phyloP scores from a whole-genome alignment of 2,329 filamentous ascomycete species.

The Colletotrichum spinosum region DNA sequence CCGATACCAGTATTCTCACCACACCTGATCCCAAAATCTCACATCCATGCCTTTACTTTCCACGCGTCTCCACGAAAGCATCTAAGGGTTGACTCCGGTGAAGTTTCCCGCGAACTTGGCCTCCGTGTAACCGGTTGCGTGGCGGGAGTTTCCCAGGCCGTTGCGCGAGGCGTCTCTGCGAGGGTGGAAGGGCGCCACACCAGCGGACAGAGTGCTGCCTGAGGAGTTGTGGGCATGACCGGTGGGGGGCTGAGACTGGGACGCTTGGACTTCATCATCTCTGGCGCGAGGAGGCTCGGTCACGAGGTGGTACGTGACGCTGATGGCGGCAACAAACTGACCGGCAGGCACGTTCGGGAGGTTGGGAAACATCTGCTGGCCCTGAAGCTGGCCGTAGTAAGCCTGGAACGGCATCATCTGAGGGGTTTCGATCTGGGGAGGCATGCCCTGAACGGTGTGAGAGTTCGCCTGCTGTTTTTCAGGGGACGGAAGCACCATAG shows the following conservation, averaged over 20 bases:
- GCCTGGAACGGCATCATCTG: background rate
- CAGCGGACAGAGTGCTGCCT: constrained; percentile 10
- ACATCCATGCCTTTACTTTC: too few species aligned
- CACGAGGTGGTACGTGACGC: constrained; percentile 29
- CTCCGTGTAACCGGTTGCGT: constrained; percentile 17
- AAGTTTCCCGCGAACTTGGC: constrained; percentile 29
- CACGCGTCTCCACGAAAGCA: too few species aligned
- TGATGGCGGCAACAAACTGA: constrained; percentile 12
- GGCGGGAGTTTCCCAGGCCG: constrained; percentile 26
- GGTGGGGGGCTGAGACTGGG: background rate
- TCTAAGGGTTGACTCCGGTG: constrained; percentile 3
- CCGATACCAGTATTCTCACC: too few species aligned
- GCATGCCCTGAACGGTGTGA: background rate
- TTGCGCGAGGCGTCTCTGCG: background rate
- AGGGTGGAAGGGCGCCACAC: background rate
- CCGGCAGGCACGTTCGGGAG: background rate
- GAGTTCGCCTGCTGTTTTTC: background rate
- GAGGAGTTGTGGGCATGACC: background rate
- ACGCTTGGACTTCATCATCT: background rate
- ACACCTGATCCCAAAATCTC: too few species aligned
- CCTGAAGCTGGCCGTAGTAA: background rate
- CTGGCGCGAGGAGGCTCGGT: background rate
- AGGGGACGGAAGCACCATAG: background rate
- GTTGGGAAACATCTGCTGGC: constrained; percentile 3
- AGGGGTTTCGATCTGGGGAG: background rate